A percentile compares a stretch with the other conserved stretches of the same genome.
Evolutionary conservation across 2,329 filamentous ascomycete genomes (phyloP).

Genomic region (Aspergillus persii): DNA sequence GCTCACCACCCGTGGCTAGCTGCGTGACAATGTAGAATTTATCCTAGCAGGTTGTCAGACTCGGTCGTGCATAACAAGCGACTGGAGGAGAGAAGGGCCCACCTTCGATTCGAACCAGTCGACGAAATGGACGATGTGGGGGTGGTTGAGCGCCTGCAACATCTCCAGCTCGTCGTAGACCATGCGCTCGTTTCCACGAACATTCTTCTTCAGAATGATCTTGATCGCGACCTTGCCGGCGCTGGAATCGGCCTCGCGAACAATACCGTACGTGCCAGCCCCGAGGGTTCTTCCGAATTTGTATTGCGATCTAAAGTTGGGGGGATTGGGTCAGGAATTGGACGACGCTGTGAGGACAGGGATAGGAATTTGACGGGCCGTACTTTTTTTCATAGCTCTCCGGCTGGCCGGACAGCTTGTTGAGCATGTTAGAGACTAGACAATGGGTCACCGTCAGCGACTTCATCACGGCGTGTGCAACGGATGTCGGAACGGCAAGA

Average conservation of each 20-base stretch:
- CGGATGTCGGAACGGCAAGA: neutral
- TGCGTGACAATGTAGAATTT: conserved; percentile 99
- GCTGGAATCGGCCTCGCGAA: conserved; percentile 85
- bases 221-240: conserved; percentile 87
- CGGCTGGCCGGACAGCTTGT: conserved; percentile 93
- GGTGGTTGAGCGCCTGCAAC: conserved; percentile 85
- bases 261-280: conserved; percentile 96
- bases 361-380: conserved; percentile 22
- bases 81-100: conserved; percentile 32
- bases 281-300: conserved; percentile 90
- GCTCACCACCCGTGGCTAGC: conserved; percentile 88
- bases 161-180: conserved; percentile 96
- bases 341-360: conserved; percentile 2
- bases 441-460: neutral
- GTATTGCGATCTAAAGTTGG: conserved; percentile 68
- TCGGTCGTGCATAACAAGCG: neutral
- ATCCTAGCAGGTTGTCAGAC: conserved; percentile 59
- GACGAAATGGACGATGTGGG: conserved; percentile 94
- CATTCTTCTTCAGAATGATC: conserved; percentile 99
- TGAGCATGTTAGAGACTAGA: conserved; percentile 82
- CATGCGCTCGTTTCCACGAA: conserved; percentile 97
- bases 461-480: neutral
- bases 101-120: conserved; percentile 99
- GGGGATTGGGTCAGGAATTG: conserved; percentile 6
- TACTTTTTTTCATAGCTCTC: conserved; percentile 99